Conservation (phyloP, 1,284 basidiomycete species). For the Peniophora sp. region DNA sequence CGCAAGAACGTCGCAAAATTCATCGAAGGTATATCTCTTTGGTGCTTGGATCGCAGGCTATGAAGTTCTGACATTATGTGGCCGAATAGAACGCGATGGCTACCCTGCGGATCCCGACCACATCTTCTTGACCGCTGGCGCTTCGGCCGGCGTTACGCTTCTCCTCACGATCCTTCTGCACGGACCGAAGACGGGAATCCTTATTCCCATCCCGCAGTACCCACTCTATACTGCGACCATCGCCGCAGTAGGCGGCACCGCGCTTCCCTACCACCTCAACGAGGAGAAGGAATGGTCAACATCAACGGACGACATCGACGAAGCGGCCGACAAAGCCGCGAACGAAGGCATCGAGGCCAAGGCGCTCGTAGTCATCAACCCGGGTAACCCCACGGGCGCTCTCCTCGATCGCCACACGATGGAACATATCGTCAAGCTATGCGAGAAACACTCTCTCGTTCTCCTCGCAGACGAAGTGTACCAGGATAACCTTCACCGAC, state of each 20-base stretch:
- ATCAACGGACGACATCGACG: constrained; percentile 63
- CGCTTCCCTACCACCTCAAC: constrained; percentile 87
- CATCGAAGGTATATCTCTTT: constrained; percentile 58
- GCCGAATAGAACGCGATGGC: constrained; percentile 80
- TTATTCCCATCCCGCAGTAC: constrained; percentile 98
- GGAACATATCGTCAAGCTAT: constrained; percentile 68
- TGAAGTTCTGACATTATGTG: not conserved
- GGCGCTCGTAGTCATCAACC: constrained; percentile 92
- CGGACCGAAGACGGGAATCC: constrained; percentile 61
- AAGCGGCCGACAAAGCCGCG: constrained; percentile 62
- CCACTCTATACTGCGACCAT: constrained; percentile 95
- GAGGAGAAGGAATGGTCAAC: constrained; percentile 83
- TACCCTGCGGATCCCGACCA: constrained; percentile 77
- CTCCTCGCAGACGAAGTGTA: constrained; percentile 95
- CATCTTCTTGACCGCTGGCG: constrained; percentile 93
- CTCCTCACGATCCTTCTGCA: constrained; percentile 79
- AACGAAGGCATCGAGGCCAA: constrained; percentile 61
- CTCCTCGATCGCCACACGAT: constrained; percentile 70
- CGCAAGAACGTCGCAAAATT: constrained; percentile 87
- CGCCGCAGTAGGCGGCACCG: constrained; percentile 75
- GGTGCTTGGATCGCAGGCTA: not conserved
- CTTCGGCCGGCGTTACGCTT: constrained; percentile 87
- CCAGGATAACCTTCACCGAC: constrained; percentile 83
- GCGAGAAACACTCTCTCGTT: constrained; percentile 80
- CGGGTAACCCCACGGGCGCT: constrained; percentile 91